phyloP scores from a whole-genome alignment of 768 basidiomycete genomes.

The Nevesoporus exiguus region DNA sequence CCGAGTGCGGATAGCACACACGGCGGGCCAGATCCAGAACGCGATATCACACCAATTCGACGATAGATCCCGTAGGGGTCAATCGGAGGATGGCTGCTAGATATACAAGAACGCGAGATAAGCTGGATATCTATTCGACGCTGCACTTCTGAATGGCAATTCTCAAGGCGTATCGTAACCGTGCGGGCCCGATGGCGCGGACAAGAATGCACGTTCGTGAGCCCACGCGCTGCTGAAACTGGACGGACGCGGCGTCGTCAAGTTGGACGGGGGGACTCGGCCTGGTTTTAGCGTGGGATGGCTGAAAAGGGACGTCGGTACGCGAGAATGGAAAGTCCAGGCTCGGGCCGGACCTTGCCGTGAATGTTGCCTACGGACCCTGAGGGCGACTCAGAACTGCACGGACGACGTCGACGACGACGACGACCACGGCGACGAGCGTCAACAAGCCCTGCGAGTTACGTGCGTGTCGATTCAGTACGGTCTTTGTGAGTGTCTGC shows the following conservation, averaged over 20 bases:
- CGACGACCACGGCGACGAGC: slow-evolving; percentile 1
- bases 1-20: too few relatives aligned
- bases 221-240: neutral
- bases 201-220: slow-evolving; percentile 14
- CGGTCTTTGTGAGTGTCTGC: neutral
- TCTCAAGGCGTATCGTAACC: neutral
- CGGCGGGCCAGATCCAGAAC: too few relatives aligned
- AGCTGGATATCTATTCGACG: neutral
- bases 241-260: neutral
- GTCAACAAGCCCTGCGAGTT: neutral
- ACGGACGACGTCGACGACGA: neutral
- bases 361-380: neutral
- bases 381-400: neutral
- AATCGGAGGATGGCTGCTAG: neutral
- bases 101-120: neutral
- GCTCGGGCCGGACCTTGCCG: slow-evolving; percentile 21
- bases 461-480: neutral
- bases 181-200: slow-evolving; percentile 10
- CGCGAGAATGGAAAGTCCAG: slow-evolving; percentile 17
- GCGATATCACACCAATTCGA: too few relatives aligned
- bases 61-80: neutral
- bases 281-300: slow-evolving; percentile 10
- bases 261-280: neutral
- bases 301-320: slow-evolving; percentile 5
- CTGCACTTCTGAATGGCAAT: neutral